These are phyloP conservation scores for Martensiomyces pterosporus DNA, from an alignment of 192 early-diverging fungal species.

Conservation along the genomic window DNA sequence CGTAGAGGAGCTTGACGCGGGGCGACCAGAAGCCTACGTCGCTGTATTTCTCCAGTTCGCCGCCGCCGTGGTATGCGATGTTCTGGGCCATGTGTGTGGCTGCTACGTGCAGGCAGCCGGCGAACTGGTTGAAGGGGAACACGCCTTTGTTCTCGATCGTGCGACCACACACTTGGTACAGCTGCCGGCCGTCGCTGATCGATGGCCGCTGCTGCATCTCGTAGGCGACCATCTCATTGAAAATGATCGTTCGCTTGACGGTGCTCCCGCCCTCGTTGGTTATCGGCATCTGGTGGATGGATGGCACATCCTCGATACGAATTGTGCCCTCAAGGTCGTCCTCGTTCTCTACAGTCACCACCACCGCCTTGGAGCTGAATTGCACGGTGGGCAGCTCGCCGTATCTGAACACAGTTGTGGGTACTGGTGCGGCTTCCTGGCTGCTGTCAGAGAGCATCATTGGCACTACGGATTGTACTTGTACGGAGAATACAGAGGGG, in stretches of 20 bases:
- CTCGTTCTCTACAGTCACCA: slow-evolving; percentile 9
- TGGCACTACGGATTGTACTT: too few species aligned
- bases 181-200: slow-evolving; percentile 14
- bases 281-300: slow-evolving; percentile 22
- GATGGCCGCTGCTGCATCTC: slow-evolving; percentile 30
- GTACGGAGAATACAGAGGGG: too few species aligned
- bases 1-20: slow-evolving; percentile 27
- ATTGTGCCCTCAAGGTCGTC: slow-evolving; percentile 17
- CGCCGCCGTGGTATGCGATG: slow-evolving; percentile 12
- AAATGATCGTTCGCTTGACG: slow-evolving; percentile 34
- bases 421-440: neutral
- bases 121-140: slow-evolving; percentile 23
- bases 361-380: slow-evolving; percentile 25
- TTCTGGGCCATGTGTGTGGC: slow-evolving; percentile 36
- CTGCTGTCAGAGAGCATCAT: neutral
- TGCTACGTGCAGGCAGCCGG: slow-evolving; percentile 15
- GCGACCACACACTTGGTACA: slow-evolving; percentile 26
- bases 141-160: slow-evolving; percentile 16
- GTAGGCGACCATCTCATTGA: slow-evolving; percentile 24
- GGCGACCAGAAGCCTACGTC: slow-evolving; percentile 32
- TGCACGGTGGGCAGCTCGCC: slow-evolving; percentile 7
- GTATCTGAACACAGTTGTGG: slow-evolving; percentile 9
- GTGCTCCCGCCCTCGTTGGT: slow-evolving; percentile 13
- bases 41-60: slow-evolving; percentile 22
- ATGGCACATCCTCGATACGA: slow-evolving; percentile 22